Evolutionary conservation across 768 basidiomycete species (phyloP), one percentile per base, ranked within the genome.

Genomic region (Chalciporus piperatus): DNA sequence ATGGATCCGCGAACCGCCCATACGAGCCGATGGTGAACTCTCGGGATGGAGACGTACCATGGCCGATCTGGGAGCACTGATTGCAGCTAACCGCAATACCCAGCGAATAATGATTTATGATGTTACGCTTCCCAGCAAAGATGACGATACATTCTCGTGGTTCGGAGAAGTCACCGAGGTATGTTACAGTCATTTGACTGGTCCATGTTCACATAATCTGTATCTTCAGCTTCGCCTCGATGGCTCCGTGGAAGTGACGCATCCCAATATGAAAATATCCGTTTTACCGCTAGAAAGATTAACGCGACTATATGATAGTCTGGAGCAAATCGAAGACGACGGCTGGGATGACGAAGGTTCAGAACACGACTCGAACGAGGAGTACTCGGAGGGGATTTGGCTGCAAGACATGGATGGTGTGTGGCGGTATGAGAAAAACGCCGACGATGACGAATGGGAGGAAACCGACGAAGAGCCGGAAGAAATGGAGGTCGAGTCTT

Each of bases 111-210:
- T 58, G 38, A 78, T 81, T 43, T 69, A 70, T 19, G 65, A 60
- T 37, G 76, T 85, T 14, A 67, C 73, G 47, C 69, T 75, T 47
- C 77, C 79, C 33, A 56, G 56, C 23, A 56, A 55, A 28, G 70
- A 67, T 46, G 76, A 77, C 58, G 62, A 67, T 8, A 65, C 71
- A 41, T 63, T 91, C 20, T 71, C 76, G 41, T 98, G 94, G 94
- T 83, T 90, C 48, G 94, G 94, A 20, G 91, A 96, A 72, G 92
- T 97, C 16, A 80, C 79, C 27, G 80, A 78, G 66, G 92, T 83
- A 70, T 45, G 82, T 54, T 44, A 9, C 13, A 9, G 6, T 42
- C 63, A 28, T 48, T 19, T 32, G 52, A 43, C 23, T 20, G 14
- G 33, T 13, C 23, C 41, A 58, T 48, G n/a, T 41, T 23, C 56